Base-by-base conservation (phyloP, 2,329 filamentous ascomycete genomes). In the Fusarium sp. region DNA sequence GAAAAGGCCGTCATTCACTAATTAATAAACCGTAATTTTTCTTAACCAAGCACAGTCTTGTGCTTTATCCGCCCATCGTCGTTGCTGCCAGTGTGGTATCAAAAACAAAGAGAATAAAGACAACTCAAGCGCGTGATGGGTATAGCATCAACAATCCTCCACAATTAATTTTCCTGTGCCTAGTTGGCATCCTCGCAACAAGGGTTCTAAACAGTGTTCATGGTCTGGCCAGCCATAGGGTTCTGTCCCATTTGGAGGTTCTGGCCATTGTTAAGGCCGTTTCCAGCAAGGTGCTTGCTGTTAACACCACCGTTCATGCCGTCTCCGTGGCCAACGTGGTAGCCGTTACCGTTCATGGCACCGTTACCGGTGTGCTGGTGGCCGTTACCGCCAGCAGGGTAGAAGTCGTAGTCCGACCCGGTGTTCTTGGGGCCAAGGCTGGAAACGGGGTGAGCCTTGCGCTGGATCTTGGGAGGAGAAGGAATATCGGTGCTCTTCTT, bases 401-500 rank as follows among this genome's bases (percentile, higher is more conserved):
- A 59, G 18, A 56, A 69, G 18, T 67, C 71, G 23, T 69, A 64
- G 7, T 71, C 69, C 23, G 61, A 46, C 5, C 43, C 48, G 9
- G 60, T 50, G 34, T 67, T 48, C 34, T 67, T 69, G 23, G 68
- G 34, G 12, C 61, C 65, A 18, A 46, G 54, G 6, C 34, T 42
- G 23, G 68, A 65, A 18, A 68, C 69, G 6, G 70, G 48, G 26
- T 75, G 77, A 5, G 72, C 50, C 80, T 88, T 89, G 64, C 82
- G 81, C 61, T 81, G 79, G 14, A 89, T 81, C 59, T 81, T 78
- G 25, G 86, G 86, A 4, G 85, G 82, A n/a, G 76, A 78, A 3
- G 94, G 94, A 44, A 98, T 86, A 75, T 91, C 88, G 25, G 82
- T 85, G 43, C 92, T 93, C 81, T 91, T 90, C 58, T 87, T 84